Base-by-base conservation (phyloP, 2,329 filamentous ascomycete genomes). In the Dothistroma pini region DNA sequence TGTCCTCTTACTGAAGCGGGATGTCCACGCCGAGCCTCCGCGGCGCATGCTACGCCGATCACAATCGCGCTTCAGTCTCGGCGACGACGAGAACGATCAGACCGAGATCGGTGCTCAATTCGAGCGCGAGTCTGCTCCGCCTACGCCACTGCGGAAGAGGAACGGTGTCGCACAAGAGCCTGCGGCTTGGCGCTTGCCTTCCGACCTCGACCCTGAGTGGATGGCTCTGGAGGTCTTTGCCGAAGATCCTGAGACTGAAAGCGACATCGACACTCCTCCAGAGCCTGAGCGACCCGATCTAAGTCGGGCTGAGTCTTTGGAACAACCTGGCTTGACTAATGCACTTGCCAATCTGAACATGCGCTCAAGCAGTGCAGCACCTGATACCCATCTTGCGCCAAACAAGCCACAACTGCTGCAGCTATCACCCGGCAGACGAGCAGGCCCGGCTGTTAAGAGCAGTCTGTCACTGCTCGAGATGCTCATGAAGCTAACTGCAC, bases 161-260 rank as follows among this genome's bases (percentile, higher is more conserved):
- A 38, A 57, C 7, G 48, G 31, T 14, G 29, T 12, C 9, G 10
- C 49, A 16, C 19, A 50, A 19, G 49, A 11, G 29, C 3, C 9
- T 31, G 47, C 21, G 49, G 50, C 35, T 25, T 62, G 59, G 59
- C 61, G 65, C 5, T 54, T 68, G 11, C 63, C 66, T 0, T 80
- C 82, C 1, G 89, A 92, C 62, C 79, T 96, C 0, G 93, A 96
- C 67, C 86, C 89, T 0, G 93, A 96, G 75, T 97, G 93, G 93
- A 84, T 96, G 66, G 93, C 93, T 0, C 85, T 97, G 16, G 91
- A 96, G 72, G 90, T 96, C 0, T 95, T 88, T 71, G 83, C 85
- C 16, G 87, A 90, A 31, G 81, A 86, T 2, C 67, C 65, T 6
- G 68, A 84, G 0, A 83, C 84, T 47, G 81, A 82, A 0, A 83